phyloP scores from a whole-genome alignment of 257 asterid genomes.

The Vinca minor region DNA sequence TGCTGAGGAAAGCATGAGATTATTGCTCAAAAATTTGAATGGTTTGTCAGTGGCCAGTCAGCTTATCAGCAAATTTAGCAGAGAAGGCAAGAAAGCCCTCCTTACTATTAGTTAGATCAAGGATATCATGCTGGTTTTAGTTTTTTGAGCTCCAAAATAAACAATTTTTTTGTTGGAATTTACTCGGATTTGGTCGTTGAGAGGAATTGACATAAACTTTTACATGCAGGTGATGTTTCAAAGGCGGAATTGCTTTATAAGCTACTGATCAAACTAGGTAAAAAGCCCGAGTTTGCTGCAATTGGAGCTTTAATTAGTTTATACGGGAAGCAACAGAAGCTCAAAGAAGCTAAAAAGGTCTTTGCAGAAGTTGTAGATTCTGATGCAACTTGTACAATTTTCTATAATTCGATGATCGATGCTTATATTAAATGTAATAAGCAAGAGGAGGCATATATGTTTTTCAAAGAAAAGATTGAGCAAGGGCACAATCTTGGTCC shows the following conservation, averaged over 20 bases:
- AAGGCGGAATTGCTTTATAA: conserved; percentile 50
- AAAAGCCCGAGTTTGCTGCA: conserved; percentile 50
- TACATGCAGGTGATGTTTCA: conserved; percentile 51
- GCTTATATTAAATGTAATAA: conserved; percentile 50
- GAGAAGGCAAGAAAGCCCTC: conserved; percentile 49
- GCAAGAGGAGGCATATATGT: conserved; percentile 57
- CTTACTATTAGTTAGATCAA: not conserved
- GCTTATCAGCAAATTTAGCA: conserved; percentile 49
- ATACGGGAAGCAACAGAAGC: conserved; percentile 57
- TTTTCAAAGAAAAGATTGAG: conserved; percentile 52
- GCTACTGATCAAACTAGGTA: conserved; percentile 43
- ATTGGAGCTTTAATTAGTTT: conserved; percentile 56
- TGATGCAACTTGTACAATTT: conserved; percentile 23
- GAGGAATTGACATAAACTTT: conserved; percentile 13
- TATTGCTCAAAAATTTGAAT: conserved; percentile 44
- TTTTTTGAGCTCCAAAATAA: not conserved
- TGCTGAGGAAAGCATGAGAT: conserved; percentile 36
- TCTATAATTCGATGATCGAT: conserved; percentile 55
- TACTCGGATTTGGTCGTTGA: not conserved
- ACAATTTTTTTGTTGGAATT: not conserved
- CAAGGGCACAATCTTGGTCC: conserved; percentile 64
- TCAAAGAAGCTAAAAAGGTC: conserved; percentile 46
- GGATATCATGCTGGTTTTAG: not conserved
- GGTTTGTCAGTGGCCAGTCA: conserved; percentile 57
- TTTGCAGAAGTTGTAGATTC: conserved; percentile 38